Conservation (phyloP, 1,284 basidiomycete species). For the Trichosporon faecale region DNA sequence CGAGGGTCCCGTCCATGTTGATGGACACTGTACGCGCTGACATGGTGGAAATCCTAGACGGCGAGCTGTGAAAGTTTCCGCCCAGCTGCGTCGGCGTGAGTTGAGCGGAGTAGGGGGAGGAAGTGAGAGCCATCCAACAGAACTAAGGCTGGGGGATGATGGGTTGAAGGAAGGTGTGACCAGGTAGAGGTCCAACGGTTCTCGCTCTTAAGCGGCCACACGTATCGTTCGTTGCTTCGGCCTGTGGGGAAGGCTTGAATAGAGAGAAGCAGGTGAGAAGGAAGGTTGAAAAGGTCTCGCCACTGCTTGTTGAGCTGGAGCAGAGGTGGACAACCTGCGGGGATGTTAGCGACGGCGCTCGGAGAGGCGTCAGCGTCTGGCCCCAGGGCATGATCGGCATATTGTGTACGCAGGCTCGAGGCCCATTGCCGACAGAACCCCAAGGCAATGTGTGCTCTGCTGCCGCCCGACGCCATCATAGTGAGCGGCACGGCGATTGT, state of each 20-base stretch:
- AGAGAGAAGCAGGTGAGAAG: background rate
- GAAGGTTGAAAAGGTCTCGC: background rate
- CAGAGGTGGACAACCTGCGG: constrained; percentile 1
- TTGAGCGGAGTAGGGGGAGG: constrained; percentile 24
- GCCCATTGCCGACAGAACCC: background rate
- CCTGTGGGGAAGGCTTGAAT: background rate
- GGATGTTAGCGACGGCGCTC: background rate
- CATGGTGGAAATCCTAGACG: constrained; percentile 18
- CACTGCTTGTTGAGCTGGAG: background rate
- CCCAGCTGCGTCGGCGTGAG: constrained; percentile 24
- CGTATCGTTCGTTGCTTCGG: constrained; percentile 5
- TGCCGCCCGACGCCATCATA: background rate
- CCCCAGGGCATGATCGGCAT: background rate
- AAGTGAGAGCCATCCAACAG: constrained; percentile 26
- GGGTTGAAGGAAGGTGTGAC: background rate
- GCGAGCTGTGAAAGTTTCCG: constrained; percentile 18
- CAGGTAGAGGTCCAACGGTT: background rate
- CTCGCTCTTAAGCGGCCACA: constrained; percentile 1
- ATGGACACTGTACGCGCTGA: constrained; percentile 23
- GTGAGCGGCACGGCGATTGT: background rate
- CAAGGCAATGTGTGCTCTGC: background rate
- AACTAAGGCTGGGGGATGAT: background rate
- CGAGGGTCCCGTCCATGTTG: constrained; percentile 26
- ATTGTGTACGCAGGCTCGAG: background rate
- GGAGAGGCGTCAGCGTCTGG: background rate